Conservation (phyloP, 1,284 basidiomycete genomes). For the Polyporus tsugae region DNA sequence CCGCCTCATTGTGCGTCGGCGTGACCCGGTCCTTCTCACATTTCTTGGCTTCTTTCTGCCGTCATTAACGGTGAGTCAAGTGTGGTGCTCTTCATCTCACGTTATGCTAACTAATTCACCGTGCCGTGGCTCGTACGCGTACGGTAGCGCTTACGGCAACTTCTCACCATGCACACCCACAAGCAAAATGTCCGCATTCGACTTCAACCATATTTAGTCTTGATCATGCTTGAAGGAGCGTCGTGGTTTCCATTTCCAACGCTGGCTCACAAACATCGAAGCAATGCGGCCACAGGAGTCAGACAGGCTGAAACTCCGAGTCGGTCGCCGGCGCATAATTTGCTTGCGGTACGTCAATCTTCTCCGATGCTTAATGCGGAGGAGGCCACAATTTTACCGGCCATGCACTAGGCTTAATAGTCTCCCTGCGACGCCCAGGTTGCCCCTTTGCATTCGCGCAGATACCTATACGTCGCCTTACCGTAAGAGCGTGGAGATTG, state of each 20-base stretch:
- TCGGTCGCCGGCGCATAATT: neutral
- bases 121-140: neutral
- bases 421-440: neutral
- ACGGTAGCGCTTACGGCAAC: neutral
- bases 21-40: slow-evolving; percentile 1
- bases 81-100: neutral
- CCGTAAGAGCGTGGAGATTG: neutral
- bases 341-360: neutral
- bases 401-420: too few relatives aligned
- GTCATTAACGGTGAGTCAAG: neutral
- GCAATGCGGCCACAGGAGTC: neutral
- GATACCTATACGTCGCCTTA: neutral
- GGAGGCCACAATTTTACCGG: neutral
- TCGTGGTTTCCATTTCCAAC: neutral
- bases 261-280: too few relatives aligned
- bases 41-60: neutral
- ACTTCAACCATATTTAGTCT: neutral
- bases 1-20: neutral
- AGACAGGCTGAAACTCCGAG: neutral
- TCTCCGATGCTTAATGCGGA: neutral
- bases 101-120: neutral
- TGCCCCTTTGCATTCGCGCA: neutral
- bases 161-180: slow-evolving; percentile 6
- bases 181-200: neutral
- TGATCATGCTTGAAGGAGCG: neutral